phyloP scores from a whole-genome alignment of 2,329 filamentous ascomycete species.

The Ceratocystiopsis sp. region DNA sequence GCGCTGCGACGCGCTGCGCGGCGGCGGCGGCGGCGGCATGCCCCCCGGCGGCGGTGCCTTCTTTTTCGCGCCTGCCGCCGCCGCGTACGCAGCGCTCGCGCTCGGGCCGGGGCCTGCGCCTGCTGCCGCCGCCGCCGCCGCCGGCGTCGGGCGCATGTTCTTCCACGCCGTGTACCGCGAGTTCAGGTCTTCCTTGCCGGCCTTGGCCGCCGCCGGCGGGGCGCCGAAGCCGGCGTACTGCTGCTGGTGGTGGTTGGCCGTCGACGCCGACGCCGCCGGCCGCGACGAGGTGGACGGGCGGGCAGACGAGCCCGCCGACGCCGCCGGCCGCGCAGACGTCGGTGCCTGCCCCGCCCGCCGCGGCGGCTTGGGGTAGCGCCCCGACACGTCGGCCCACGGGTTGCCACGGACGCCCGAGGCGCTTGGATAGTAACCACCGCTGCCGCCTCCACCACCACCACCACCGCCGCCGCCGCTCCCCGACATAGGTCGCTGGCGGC shows the following conservation, averaged over 20 bases:
- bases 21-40: conserved; percentile 20
- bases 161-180: conserved; percentile 19
- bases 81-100: conserved; percentile 9
- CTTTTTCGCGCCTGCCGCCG: conserved; percentile 1
- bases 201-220: conserved; percentile 7
- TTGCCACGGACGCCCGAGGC: conserved; percentile 40
- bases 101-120: conserved; percentile 7
- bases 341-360: conserved; percentile 11
- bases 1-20: conserved; percentile 33
- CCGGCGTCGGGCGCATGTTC: conserved; percentile 14
- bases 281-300: not conserved
- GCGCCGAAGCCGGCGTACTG: conserved; percentile 11
- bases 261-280: conserved; percentile 7
- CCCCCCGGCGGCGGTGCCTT: conserved; percentile 11
- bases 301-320: conserved; percentile 6
- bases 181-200: conserved; percentile 8
- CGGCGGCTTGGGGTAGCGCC: conserved; percentile 31
- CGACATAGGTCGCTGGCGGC: conserved; percentile 16
- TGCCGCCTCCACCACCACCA: not conserved
- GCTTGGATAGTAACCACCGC: conserved; percentile 22
- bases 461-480: too few species aligned
- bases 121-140: not conserved
- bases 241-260: too few species aligned
- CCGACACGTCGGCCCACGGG: conserved; percentile 33
- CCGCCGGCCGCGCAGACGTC: conserved; percentile 6